phyloP scores from a whole-genome alignment of 345 rosid genomes.

The Populus pruinosa region DNA sequence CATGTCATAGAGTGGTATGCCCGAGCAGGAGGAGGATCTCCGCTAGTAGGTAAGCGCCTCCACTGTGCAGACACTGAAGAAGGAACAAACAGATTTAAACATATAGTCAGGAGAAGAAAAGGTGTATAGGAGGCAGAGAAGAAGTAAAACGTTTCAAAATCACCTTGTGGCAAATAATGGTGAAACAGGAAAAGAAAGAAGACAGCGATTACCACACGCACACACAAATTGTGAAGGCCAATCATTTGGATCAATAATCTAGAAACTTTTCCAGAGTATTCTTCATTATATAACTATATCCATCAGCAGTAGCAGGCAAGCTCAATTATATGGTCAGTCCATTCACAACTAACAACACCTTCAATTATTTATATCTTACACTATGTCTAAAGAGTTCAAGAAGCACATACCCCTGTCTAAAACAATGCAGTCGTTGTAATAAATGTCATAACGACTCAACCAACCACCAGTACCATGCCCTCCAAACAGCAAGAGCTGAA shows the following conservation, averaged over 20 bases:
- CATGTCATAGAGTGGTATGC: constrained; percentile 86
- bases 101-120: neutral
- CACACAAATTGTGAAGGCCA: no score
- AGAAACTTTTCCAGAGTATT: neutral
- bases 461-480: constrained; percentile 99
- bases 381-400: neutral
- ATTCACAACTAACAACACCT: neutral
- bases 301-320: constrained; percentile 6
- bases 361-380: neutral
- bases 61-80: constrained; percentile 82
- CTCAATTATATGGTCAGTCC: neutral
- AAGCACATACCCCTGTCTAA: constrained; percentile 76
- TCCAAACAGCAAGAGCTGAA: constrained; percentile 92
- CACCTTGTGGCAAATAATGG: neutral
- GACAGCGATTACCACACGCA: no score
- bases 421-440: constrained; percentile 78
- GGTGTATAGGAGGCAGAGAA: neutral
- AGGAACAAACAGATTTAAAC: neutral
- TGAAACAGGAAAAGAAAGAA: neutral
- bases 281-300: neutral
- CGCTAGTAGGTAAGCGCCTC: constrained; percentile 68
- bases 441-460: constrained; percentile 94
- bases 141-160: neutral
- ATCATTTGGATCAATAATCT: neutral
- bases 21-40: constrained; percentile 83